These are phyloP conservation scores for Periconia sp. DNA, from an alignment of 2,329 filamentous ascomycete genomes.

Conservation along the genomic window DNA sequence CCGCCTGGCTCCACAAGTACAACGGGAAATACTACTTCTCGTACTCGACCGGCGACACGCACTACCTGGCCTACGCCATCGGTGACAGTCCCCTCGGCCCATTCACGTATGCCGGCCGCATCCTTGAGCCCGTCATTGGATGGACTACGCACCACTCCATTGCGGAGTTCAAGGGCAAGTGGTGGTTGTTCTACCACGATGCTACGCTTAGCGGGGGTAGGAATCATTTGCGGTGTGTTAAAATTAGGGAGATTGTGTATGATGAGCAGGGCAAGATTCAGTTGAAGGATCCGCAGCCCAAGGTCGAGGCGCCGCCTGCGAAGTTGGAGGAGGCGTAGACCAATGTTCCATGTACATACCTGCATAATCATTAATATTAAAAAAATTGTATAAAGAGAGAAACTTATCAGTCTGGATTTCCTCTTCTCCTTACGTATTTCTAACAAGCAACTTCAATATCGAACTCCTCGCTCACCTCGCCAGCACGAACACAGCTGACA, in stretches of 20 bases:
- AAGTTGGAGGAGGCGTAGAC: constrained; percentile 7
- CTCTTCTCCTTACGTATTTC: too few species aligned
- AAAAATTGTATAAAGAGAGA: too few species aligned
- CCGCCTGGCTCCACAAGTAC: constrained; percentile 77
- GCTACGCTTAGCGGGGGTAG: constrained; percentile 68
- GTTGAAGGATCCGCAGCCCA: constrained; percentile 33
- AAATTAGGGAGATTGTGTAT: constrained; percentile 75
- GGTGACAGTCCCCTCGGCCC: constrained; percentile 67
- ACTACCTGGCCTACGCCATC: constrained; percentile 71
- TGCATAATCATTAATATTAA: too few species aligned
- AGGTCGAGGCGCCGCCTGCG: constrained; percentile 19
- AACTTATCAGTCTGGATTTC: too few species aligned
- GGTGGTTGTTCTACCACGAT: constrained; percentile 79
- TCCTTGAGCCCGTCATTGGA: constrained; percentile 74
- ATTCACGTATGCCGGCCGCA: constrained; percentile 70
- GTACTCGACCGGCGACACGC: constrained; percentile 77
- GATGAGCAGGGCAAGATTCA: constrained; percentile 65
- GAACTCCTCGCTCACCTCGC: too few species aligned
- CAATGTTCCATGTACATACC: too few species aligned
- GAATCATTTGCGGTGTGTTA: constrained; percentile 72
- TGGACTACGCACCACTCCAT: constrained; percentile 85
- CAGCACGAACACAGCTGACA: too few species aligned
- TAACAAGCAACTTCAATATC: too few species aligned
- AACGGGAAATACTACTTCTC: constrained; percentile 72
- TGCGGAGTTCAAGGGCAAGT: constrained; percentile 69